These are phyloP conservation scores for Lipomyces kockii DNA, from an alignment of 805 yeast genomes.

Conservation along the genomic window DNA sequence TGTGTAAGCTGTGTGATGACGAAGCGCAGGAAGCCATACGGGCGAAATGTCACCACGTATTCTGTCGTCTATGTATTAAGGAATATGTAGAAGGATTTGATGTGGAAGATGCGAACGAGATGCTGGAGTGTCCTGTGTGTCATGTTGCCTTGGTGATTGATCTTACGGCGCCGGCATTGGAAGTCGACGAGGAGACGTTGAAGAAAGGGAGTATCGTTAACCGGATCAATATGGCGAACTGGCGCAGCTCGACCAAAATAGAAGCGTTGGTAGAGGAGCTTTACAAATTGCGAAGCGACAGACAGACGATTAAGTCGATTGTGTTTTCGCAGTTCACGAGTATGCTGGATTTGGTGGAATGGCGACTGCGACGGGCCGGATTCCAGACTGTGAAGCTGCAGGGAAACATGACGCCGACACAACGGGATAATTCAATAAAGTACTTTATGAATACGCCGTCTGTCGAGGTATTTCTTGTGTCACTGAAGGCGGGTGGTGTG, in stretches of 20 bases:
- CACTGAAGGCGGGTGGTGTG: constrained; percentile 98
- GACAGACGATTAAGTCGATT: constrained; percentile 89
- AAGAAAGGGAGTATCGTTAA: constrained; percentile 74
- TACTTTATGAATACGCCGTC: constrained; percentile 90
- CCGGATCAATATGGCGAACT: constrained; percentile 77
- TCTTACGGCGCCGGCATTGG: constrained; percentile 78
- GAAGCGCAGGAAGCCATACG: constrained; percentile 98
- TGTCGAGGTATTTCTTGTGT: constrained; percentile 92
- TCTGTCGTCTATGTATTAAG: constrained; percentile 88
- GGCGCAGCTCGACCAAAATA: constrained; percentile 95
- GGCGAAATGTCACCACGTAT: constrained; percentile 90
- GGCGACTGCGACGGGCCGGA: constrained; percentile 94
- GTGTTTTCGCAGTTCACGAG: constrained; percentile 97
- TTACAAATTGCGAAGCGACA: constrained; percentile 81
- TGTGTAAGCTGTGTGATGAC: constrained; percentile 94
- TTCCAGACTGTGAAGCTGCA: constrained; percentile 91
- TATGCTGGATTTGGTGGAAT: constrained; percentile 93
- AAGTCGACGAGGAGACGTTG: constrained; percentile 60
- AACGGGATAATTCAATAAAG: constrained; percentile 87
- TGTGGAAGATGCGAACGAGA: constrained; percentile 57
- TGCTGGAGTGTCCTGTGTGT: constrained; percentile 91
- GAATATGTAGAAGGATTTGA: constrained; percentile 77
- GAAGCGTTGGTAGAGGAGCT: constrained; percentile 95
- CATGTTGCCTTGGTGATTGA: constrained; percentile 93
- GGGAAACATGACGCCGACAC: constrained; percentile 96